Base-by-base conservation (phyloP, 1,139 yeast species). In the Pneumocystis jirovecii region DNA sequence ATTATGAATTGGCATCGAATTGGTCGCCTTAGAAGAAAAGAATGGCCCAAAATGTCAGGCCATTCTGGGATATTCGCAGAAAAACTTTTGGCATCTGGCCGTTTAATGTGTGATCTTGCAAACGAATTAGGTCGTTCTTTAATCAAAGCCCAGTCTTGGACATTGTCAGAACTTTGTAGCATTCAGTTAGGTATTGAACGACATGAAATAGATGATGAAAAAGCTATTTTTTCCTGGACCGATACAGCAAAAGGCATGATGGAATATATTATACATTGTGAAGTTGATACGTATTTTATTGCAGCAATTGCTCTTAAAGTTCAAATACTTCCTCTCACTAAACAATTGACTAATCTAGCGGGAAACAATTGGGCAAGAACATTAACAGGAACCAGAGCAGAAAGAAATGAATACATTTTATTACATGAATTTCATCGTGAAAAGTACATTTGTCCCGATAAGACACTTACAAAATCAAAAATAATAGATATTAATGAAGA, bases 281-380 rank as follows among this genome's bases (percentile, higher is more conserved):
- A 83, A 62, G 75, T 78, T 29, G 86, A 85, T 72, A 87, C 93
- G n/a, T 78, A 77, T 67, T 73, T 76, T 63, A 83, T 87, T 65
- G 80, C 91, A 10, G 89, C 93, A 0, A 80, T 93, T 68, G 91
- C 96, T 0, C 85, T 89, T 73, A 81, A 86, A 68, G 83, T 85
- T 66, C 98, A 95, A 75, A 86, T 93, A 67, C 78, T 95, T 66
- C 89, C 97, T 0, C 80, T 95, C 68, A 87, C 97, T 0, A 89
- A 89, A 72, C 97, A 91, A 73, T 80, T 95, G 72, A 93, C 99
- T 3, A 87, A 87, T 70, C 79, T 95, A 69, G 97, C 98, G 0
- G 99, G 99, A 71, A 95, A 93, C 74, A 93, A 97, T 0, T 95
- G 99, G 99, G 83, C 96, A 1, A 90, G 89, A 70, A 93, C 98